Evolutionary conservation across 805 yeast species (phyloP), one percentile per base, ranked within the genome.

Genomic region (Tetrapisispora fleetii): DNA sequence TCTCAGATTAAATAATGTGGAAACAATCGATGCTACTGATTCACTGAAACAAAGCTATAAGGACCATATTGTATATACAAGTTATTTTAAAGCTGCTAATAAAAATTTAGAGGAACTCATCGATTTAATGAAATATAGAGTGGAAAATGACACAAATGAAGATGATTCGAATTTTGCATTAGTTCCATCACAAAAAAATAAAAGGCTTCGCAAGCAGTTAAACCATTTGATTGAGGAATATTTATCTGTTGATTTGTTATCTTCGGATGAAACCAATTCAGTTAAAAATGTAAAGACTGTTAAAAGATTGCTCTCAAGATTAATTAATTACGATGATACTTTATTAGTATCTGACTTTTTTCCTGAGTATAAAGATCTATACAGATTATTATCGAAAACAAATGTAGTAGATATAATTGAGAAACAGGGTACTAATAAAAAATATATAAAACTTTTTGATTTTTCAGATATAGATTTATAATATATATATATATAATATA

Each of bases 41-140:
- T 17, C 30, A 8, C 47, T 40, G 40, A 39, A 42, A 16, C 42
- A 43, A 11, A 38, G 48, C 6, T 27, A 50, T 16, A 39, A 33
- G 4, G 42, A 43, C 8, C 13, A 52, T 32, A 38, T 45, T 16
- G 48, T 47, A 14, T 48, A 54, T 51, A 43, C 59, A 1, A 37
- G 18, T 10, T 43, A 53, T 19, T 65, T 61, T 45, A 48, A 48
- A 33, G 40, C 48, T 10, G 42, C 52, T 10, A 63, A 63, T 37
- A 21, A 49, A n/a, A 57, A 56, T 11, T 22, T 62, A 39, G 39
- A 33, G 4, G 40, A 49, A 4, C 36, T 60, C 19, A 36, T 54
- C 11, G 11, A 45, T 32, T 8, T n/a, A 9, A 28, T 46, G 37
- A 17, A 38, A 9, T 7, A 28, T 18, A 40, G 27, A 19, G 4